A percentile compares a stretch with the other conserved stretches of the same genome.
Conservation (phyloP, 2,329 filamentous ascomycete genomes). For the Macrophomina tecta region DNA sequence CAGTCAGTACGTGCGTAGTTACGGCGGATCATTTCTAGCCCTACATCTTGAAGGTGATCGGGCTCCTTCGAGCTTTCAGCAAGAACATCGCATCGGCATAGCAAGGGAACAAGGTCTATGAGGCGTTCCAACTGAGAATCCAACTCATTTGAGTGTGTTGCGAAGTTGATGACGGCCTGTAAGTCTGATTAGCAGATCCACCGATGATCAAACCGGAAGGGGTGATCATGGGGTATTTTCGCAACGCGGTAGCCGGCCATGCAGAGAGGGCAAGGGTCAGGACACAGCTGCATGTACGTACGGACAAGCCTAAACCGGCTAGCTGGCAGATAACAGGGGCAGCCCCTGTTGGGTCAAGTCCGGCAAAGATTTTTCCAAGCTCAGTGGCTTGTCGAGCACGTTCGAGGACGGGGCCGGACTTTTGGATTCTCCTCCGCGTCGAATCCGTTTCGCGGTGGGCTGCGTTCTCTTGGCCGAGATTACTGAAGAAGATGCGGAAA, state of each 20-base stretch:
- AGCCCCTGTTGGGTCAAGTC: not conserved
- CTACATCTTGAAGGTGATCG: not conserved
- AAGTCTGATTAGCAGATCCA: not conserved
- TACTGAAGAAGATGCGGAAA: not conserved
- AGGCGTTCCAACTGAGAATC: not conserved
- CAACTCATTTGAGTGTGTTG: not conserved
- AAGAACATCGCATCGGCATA: slow-evolving; percentile 2
- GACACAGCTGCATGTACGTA: not conserved
- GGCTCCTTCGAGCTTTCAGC: not conserved
- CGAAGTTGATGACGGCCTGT: not conserved
- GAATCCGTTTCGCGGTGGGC: not conserved
- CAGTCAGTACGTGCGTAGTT: not conserved
- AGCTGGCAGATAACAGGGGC: not conserved
- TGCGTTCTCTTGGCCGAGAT: not conserved
- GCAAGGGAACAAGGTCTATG: not conserved
- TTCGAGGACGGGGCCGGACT: not conserved
- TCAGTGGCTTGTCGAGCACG: not conserved
- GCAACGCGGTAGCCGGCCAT: too few species aligned
- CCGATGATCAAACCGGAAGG: too few species aligned
- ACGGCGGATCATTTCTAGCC: too few species aligned
- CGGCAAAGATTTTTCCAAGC: not conserved
- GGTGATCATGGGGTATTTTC: too few species aligned
- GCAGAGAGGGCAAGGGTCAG: not conserved
- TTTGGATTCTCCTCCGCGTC: not conserved
- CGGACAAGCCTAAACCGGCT: not conserved